Evolutionary conservation across 108 stramenopile species (phyloP), one percentile per base, ranked within the genome.

Genomic region (Skeletonema menzelii): DNA sequence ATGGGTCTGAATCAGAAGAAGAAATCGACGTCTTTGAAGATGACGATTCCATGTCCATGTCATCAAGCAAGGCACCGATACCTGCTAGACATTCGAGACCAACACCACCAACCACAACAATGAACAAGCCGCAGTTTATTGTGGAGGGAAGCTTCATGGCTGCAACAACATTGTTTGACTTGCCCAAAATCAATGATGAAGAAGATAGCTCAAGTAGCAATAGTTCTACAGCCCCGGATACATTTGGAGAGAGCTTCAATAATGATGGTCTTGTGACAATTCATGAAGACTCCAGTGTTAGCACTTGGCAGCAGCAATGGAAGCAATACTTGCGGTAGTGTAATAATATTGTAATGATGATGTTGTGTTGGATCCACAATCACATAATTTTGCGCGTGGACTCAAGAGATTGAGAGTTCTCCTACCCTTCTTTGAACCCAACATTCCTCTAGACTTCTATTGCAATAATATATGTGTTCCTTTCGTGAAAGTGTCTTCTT

Each of bases 251-350:
- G 5, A 66, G 67, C 59, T 44, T 44, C 17, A 56, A 60, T 59
- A 59, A 75, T 38, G 67, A 68, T 69, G 75, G 61, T 8, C 68
- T 76, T 37, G 53, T 76, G 20, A 76, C 75, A 8, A 76, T 76
- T 63, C 59, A 76, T 56, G 75, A 76, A 63, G 67, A 76, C 37
- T 59, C 61, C 17, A 76, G 67, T 38, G 75, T 76, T 5, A 57
- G 20, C 17, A 56, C 32, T 10, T 68, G 67, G 67, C 56, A 56
- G 35, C 19, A 59, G 27, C 49, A 53, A 22, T 53, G 49, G 49
- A 53, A 53, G 22, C 49, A 53, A 24, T 53, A 53, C 20, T 53
- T 22, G n/a, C 49, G 49, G 22, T 53, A 53, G 49, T 22, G 20
- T 53, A 19, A 53, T 22, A n/a, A 53, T 20, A 53, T 2, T n/a